Evolutionary conservation across 179 eudicot species (phyloP), one percentile per base, ranked within the genome.

Genomic region (Spergularia azorica): DNA sequence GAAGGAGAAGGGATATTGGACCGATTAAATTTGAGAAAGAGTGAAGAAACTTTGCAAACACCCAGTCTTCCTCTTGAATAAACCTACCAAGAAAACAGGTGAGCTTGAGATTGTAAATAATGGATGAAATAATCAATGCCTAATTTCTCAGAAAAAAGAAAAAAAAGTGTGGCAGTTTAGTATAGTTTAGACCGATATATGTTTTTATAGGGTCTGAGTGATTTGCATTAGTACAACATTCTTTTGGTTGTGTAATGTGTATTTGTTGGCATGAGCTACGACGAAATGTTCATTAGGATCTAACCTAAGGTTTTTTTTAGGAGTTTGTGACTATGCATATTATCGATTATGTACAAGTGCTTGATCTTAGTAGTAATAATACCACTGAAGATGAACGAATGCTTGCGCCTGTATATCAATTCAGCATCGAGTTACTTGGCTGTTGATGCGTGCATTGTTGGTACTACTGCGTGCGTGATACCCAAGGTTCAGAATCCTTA

Each of bases 21-120:
- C 15, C 71, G 81, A 78, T 74, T 90, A 52, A 84, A 83, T 54
- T 71, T 89, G 63, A 85, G 84, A 74, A 86, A 85, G 63, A 87
- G 93, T 89, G 76, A 83, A 80, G 81, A 92, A 82, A 80, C 84
- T 92, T 9, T 77, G 88, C 76, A 80, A 87, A 75, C 91, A 90
- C 68, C 89, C 97, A 17, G 91, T 90, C 55, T 90, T 90, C 67
- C 92, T 89, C 86, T 74, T 88, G 79, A 90, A 82, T 73, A 88
- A 81, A 88, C 58, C 82, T 12, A 84, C 78, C 0, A 87, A 89
- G 86, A 92, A 84, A 80, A 68, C 51, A 66, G 86, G 77, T 38
- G 71, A 77, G 10, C 70, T 77, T 75, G 81, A 73, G 55, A 63
- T 73, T 85, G 88, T 84, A 75, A 63, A 70, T 80, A 75, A 75